Conservation (phyloP, 352 stramenopile genomes). For the Phytophthora syringae region DNA sequence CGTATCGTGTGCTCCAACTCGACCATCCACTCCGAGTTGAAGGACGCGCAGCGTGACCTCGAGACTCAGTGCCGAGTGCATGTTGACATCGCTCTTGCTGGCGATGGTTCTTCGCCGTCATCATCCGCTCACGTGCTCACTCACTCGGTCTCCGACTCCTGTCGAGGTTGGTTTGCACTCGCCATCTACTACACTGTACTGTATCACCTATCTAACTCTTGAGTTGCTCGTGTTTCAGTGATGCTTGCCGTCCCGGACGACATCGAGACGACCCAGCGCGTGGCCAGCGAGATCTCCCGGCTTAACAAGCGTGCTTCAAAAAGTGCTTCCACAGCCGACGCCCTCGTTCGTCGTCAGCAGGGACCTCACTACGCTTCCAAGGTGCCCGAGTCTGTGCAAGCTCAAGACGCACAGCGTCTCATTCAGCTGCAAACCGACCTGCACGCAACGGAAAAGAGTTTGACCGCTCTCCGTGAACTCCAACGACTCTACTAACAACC, state of each 20-base stretch:
- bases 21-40: slow-evolving; percentile 37
- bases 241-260: slow-evolving; percentile 68
- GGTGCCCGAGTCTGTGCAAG: slow-evolving; percentile 69
- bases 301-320: slow-evolving; percentile 74
- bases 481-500: slow-evolving; percentile 55
- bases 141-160: slow-evolving; percentile 61
- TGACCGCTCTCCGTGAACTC: slow-evolving; percentile 61
- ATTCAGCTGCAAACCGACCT: slow-evolving; percentile 64
- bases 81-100: slow-evolving; percentile 28
- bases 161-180: slow-evolving; percentile 43
- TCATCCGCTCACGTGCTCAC: slow-evolving; percentile 45
- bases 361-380: slow-evolving; percentile 63
- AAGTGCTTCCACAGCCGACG: slow-evolving; percentile 51
- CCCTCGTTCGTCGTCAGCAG: slow-evolving; percentile 47
- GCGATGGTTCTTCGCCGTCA: slow-evolving; percentile 1
- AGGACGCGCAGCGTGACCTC: slow-evolving; percentile 47
- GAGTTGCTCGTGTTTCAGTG: slow-evolving; percentile 40
- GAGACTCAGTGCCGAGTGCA: slow-evolving; percentile 53
- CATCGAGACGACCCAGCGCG: slow-evolving; percentile 66
- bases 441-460: slow-evolving; percentile 55
- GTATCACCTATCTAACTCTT: not conserved
- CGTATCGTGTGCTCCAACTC: slow-evolving; percentile 44
- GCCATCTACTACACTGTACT: not conserved
- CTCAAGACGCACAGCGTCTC: slow-evolving; percentile 66
- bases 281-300: slow-evolving; percentile 64